A percentile compares a stretch with the other conserved stretches of the same genome.
Conservation (phyloP, 306 rosid genomes). For the Trifolium subterraneum region DNA sequence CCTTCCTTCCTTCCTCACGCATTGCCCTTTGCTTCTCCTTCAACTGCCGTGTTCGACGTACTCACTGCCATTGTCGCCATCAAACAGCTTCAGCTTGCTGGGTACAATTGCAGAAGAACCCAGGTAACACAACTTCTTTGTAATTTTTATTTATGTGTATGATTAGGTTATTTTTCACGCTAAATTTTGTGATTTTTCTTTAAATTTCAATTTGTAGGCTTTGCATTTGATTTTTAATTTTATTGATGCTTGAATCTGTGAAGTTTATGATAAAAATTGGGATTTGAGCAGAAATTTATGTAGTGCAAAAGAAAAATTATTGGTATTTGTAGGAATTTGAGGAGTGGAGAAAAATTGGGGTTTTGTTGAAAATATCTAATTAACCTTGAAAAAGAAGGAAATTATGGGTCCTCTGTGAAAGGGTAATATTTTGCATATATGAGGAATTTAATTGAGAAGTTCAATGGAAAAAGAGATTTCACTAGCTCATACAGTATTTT, state of each 20-base stretch:
- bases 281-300: background rate
- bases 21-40: slow-evolving; percentile 9
- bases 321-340: slow-evolving; percentile 40
- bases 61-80: background rate
- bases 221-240: background rate
- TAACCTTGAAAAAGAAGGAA: background rate
- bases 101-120: slow-evolving; percentile 61
- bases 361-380: slow-evolving; percentile 19
- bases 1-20: background rate
- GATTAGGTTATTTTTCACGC: slow-evolving; percentile 20
- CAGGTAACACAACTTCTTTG: slow-evolving; percentile 44
- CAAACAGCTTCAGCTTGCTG: slow-evolving; percentile 44
- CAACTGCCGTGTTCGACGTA: slow-evolving; percentile 12
- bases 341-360: slow-evolving; percentile 54
- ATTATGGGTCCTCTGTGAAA: background rate
- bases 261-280: background rate
- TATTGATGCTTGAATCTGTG: too few species aligned
- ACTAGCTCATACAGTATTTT: too few species aligned
- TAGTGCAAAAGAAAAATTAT: background rate
- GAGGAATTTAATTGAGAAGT: too few species aligned
- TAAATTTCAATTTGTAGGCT: slow-evolving; percentile 19
- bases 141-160: background rate
- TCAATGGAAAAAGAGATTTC: too few species aligned
- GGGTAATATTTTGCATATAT: too few species aligned
- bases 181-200: background rate